Base-by-base conservation (phyloP, 2,329 filamentous ascomycete species). In the Aspergillus phoenicis region DNA sequence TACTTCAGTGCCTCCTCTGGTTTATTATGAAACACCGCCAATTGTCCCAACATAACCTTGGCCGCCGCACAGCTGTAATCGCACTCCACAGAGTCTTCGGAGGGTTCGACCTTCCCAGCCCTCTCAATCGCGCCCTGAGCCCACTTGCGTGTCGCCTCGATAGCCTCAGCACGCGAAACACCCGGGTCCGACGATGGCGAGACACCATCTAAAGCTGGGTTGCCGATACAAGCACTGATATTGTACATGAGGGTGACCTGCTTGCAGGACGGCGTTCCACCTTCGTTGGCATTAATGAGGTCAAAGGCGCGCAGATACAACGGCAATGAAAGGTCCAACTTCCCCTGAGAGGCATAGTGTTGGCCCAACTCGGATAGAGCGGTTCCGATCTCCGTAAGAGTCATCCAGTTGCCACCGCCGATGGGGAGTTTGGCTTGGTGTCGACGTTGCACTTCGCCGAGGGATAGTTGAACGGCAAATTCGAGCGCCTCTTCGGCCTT, bases 241-340 rank as follows among this genome's bases (percentile, higher is more conserved):
- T 82, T 89, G 84, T 96, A 72, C 36, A 80, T 65, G 13, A 97
- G 81, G 13, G 93, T 83, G 28, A 91, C 89, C 54, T 89, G 87
- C 73, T 96, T 93, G 73, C 93, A 97, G 30, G 81, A 84, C 24
- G 80, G 81, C 1, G 78, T 78, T 3, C 67, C 62, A 26, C 72
- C 72, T 52, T 80, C 76, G 5, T 74, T 74, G 24, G 67, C 66
- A 8, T 86, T 83, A 73, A 86, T 89, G 49, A 95, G 78, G 17
- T 88, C 84, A 36, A 97, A 82, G 5, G 93, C 91, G 71, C 96
- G 92, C 69, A 97, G 86, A 74, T 93, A 96, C 30, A 97, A 82
- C 3, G 93, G 93, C 22, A 93, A 85, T 5, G 93, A 90, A 2
- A 97, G 87, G 67, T 94, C 91, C 71, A 92, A 89, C 68, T 91